Conservation (phyloP, 2,329 filamentous ascomycete genomes). For the Hypoxylon sp. region DNA sequence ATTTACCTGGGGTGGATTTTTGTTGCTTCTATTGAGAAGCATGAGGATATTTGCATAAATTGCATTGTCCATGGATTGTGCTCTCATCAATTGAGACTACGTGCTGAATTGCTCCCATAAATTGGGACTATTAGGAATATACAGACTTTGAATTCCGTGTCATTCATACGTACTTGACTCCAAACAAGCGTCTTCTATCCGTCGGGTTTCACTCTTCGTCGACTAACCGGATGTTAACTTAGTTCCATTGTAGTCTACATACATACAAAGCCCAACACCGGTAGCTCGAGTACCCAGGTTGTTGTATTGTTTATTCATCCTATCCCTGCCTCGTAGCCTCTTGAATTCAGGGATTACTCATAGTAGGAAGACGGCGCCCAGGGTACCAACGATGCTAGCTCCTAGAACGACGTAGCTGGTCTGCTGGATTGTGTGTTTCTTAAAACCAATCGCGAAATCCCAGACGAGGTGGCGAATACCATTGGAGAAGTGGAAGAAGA, state of each 20-base stretch:
- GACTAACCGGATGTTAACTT: neutral
- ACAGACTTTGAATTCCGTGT: conserved; percentile 39
- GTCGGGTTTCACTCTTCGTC: neutral
- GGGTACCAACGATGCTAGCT: conserved; percentile 60
- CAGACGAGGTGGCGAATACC: conserved; percentile 69
- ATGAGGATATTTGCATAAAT: too few species aligned
- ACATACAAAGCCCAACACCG: conserved; percentile 1
- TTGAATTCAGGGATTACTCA: conserved; percentile 45
- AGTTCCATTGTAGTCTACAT: conserved; percentile 20
- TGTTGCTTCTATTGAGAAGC: too few species aligned
- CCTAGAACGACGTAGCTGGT: conserved; percentile 66
- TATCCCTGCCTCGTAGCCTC: neutral
- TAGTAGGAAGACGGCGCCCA: conserved; percentile 66
- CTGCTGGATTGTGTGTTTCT: conserved; percentile 62
- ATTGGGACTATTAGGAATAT: conserved; percentile 37
- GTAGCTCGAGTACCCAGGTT: neutral
- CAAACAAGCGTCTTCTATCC: conserved; percentile 13
- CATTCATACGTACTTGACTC: conserved; percentile 12
- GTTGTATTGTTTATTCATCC: neutral
- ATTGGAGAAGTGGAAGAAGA: conserved; percentile 70
- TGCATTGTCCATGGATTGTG: too few species aligned
- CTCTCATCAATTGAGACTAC: too few species aligned
- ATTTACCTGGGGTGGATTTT: too few species aligned
- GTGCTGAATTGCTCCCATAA: neutral
- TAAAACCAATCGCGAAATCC: conserved; percentile 67